phyloP scores from a whole-genome alignment of 2,329 filamentous ascomycete species.

The Trichophyton mentagrophytes region DNA sequence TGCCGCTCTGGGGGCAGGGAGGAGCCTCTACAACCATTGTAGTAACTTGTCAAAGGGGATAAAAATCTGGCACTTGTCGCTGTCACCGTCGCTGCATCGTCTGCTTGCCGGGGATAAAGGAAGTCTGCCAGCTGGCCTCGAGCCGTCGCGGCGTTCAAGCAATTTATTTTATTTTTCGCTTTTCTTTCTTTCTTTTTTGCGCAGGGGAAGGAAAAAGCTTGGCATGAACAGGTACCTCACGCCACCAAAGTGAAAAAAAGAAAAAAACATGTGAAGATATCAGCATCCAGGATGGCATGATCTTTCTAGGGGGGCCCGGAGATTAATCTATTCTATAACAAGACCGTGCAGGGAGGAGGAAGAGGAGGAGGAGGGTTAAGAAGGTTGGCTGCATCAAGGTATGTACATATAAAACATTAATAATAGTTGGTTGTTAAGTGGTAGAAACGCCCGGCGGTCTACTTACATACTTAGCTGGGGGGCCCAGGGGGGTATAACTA shows the following conservation, averaged over 20 bases:
- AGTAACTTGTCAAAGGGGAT: constrained; percentile 60
- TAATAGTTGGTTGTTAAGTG: background rate
- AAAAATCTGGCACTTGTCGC: background rate
- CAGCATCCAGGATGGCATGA: background rate
- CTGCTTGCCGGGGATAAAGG: background rate
- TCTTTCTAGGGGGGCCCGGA: background rate
- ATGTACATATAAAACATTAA: background rate
- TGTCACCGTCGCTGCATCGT: background rate
- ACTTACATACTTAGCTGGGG: too few species aligned
- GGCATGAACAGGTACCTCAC: background rate
- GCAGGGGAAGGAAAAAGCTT: background rate
- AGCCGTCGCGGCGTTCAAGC: background rate
- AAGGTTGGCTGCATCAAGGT: too few species aligned
- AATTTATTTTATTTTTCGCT: background rate
- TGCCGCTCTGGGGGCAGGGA: constrained; percentile 22
- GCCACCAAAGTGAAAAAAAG: background rate
- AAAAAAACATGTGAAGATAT: background rate
- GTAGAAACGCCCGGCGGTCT: background rate
- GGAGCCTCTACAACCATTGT: constrained; percentile 53
- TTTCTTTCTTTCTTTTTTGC: too few species aligned
- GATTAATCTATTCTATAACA: background rate
- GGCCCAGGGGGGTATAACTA: background rate
- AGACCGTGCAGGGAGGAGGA: background rate
- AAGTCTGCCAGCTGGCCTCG: background rate
- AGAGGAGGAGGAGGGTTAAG: too few species aligned